Base-by-base conservation (phyloP, 345 rosid species). In the Camelina neglecta region DNA sequence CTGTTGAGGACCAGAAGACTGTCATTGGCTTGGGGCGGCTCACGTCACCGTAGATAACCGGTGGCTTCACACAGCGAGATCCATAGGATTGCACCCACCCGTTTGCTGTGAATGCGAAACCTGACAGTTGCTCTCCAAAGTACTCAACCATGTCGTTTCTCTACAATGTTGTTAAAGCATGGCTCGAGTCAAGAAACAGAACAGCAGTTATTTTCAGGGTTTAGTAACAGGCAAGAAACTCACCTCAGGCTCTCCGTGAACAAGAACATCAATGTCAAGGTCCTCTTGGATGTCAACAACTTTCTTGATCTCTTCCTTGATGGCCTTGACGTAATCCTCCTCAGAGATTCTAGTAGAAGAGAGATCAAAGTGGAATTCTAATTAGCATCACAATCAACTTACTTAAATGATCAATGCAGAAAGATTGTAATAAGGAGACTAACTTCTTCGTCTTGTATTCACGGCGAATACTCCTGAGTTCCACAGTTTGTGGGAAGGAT, bases 21-120 rank as follows among this genome's bases (percentile, higher is more conserved):
- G 98, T 92, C 97, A 94, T 94, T 64, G 98, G 86, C 63, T 92
- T 90, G 51, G 98, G 98, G 18, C 98, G 97, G 90, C 98, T 92
- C 77, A 94, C 98, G 49, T 92, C 98, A 85, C 98, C 98, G 23
- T 89, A 94, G 84, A 94, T 92, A 78, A 92, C 84, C 5, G 98
- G 98, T 65, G 98, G 98, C 89, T 92, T 94, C 84, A 94, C 97
- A 50, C 98, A 94, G 15, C 97, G 96, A 73, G 97, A 92, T 65
- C 97, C 98, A 29, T 92, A 94, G 21, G 98, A 94, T 78, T 94
- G 98, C 71, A 94, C 98, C 98, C 98, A 94, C 11, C 98, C 97
- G 29, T 92, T 94, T 59, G 84, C 96, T 54, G 95, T 87, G 88
- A 94, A 94, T 72, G 93, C 96, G 50, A 94, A 92, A 53, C 98